Evolutionary conservation across 805 yeast genomes (phyloP).

Genomic region (Pichia manshurica): DNA sequence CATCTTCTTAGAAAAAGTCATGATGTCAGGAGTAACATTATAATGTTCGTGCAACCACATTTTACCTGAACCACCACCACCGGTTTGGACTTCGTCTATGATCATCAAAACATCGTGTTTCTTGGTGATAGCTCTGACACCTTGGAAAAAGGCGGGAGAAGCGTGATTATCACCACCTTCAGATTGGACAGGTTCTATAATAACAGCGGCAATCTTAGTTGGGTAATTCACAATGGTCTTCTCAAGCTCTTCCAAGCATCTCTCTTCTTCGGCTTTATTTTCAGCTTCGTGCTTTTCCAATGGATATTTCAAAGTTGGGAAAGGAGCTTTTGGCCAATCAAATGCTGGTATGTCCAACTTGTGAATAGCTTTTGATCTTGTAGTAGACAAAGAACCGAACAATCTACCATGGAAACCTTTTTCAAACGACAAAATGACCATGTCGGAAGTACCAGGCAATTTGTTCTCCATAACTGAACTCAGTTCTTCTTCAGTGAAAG

Average conservation of each 20-base stretch:
- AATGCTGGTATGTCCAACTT: slow-evolving; percentile 57
- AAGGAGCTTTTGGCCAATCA: slow-evolving; percentile 55
- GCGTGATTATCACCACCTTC: slow-evolving; percentile 79
- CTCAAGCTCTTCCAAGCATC: slow-evolving; percentile 43
- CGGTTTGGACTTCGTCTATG: slow-evolving; percentile 71
- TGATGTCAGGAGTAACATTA: slow-evolving; percentile 58
- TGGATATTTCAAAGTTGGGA: slow-evolving; percentile 82
- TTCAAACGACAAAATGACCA: slow-evolving; percentile 48
- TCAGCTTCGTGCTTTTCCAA: slow-evolving; percentile 56
- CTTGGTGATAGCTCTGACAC: slow-evolving; percentile 52
- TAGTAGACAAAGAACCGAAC: slow-evolving; percentile 50
- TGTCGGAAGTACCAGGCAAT: slow-evolving; percentile 48
- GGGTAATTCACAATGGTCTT: slow-evolving; percentile 34
- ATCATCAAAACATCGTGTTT: slow-evolving; percentile 55
- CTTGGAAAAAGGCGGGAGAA: slow-evolving; percentile 54
- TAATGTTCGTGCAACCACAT: slow-evolving; percentile 73
- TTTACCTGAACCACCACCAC: slow-evolving; percentile 68
- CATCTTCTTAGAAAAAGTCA: slow-evolving; percentile 66
- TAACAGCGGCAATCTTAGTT: slow-evolving; percentile 44
- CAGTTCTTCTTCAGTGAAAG: slow-evolving; percentile 43
- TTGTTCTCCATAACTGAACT: slow-evolving; percentile 44
- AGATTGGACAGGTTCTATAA: slow-evolving; percentile 60
- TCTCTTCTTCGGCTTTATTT: slow-evolving; percentile 42
- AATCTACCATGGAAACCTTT: slow-evolving; percentile 54
- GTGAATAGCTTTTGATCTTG: slow-evolving; percentile 52